A percentile compares a stretch with the other conserved stretches of the same genome.
Evolutionary conservation across 441 rosid genomes (phyloP).

Genomic region (Bocquillonia castaneifolia): DNA sequence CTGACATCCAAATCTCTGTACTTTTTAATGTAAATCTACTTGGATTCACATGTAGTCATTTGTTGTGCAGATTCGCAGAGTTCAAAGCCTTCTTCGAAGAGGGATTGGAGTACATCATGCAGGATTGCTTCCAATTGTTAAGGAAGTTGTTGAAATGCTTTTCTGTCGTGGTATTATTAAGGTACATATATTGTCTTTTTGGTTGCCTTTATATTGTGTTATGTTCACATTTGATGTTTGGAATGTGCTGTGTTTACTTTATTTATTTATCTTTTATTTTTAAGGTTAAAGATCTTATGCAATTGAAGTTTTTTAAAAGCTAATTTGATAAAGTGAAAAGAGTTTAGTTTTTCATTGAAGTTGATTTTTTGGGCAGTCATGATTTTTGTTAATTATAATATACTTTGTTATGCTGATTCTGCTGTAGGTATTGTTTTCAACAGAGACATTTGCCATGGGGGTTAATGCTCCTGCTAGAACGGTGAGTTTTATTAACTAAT

Average conservation of each 20-base stretch:
- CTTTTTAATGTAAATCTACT: slow-evolving; percentile 15
- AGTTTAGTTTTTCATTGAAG: slow-evolving; percentile 6
- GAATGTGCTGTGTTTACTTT: background rate
- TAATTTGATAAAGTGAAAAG: background rate
- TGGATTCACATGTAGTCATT: slow-evolving; percentile 24
- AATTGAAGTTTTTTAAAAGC: background rate
- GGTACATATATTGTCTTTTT: slow-evolving; percentile 40
- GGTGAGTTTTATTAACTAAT: slow-evolving; percentile 43
- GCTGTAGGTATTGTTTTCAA: slow-evolving; percentile 81
- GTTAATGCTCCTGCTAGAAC: slow-evolving; percentile 99
- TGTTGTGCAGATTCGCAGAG: slow-evolving; percentile 70
- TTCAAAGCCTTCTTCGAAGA: slow-evolving; percentile 79
- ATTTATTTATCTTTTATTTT: slow-evolving; percentile 5
- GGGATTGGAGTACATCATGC: slow-evolving; percentile 99
- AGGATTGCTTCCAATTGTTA: slow-evolving; percentile 97
- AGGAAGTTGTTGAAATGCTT: slow-evolving; percentile 99
- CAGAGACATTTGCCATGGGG: slow-evolving; percentile 99
- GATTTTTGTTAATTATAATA: slow-evolving; percentile 6
- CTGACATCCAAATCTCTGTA: slow-evolving; percentile 27
- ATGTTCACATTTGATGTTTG: background rate
- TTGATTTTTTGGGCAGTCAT: slow-evolving; percentile 1
- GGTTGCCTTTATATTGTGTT: slow-evolving; percentile 1
- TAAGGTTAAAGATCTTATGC: slow-evolving; percentile 6
- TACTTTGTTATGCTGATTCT: slow-evolving; percentile 22
- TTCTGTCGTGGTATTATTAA: slow-evolving; percentile 96